Conservation (phyloP, 2,329 filamentous ascomycete species). For the Chaetothyriales sp. region DNA sequence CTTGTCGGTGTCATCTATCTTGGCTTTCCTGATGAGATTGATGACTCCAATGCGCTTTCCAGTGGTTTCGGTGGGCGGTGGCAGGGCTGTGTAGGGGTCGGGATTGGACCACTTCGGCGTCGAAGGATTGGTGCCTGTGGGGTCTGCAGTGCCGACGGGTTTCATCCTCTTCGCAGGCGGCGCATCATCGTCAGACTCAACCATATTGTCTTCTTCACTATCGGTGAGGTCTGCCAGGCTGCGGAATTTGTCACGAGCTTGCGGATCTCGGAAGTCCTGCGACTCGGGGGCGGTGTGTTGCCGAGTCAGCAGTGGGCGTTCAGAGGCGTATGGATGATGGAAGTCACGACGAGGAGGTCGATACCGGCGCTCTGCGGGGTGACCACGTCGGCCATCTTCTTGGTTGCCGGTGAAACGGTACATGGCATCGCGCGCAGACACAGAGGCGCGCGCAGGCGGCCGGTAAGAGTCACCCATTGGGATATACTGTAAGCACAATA, state of each 20-base stretch:
- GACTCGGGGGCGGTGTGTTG: constrained; percentile 4
- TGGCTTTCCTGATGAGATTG: constrained; percentile 79
- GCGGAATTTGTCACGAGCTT: constrained; percentile 13
- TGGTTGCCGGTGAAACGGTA: neutral
- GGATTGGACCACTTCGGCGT: constrained; percentile 86
- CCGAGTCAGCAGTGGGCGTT: constrained; percentile 9
- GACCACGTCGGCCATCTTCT: neutral
- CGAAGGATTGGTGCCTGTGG: constrained; percentile 15
- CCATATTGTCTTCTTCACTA: constrained; percentile 33
- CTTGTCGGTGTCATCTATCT: constrained; percentile 45
- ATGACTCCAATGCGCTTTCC: constrained; percentile 76
- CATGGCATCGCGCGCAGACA: neutral
- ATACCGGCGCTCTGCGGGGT: neutral
- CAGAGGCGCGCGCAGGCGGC: too few species aligned
- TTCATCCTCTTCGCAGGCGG: constrained; percentile 26
- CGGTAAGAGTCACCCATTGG: neutral
- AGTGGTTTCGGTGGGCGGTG: constrained; percentile 57
- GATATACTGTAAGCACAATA: neutral
- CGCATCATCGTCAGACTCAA: constrained; percentile 24
- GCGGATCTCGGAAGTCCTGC: constrained; percentile 3
- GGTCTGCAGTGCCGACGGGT: constrained; percentile 17
- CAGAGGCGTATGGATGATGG: neutral
- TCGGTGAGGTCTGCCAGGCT: constrained; percentile 27
- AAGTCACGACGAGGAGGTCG: neutral
- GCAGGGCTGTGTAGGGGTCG: constrained; percentile 78